Conservation (phyloP, 805 yeast species). For the Zygoascus bituminiphila region DNA sequence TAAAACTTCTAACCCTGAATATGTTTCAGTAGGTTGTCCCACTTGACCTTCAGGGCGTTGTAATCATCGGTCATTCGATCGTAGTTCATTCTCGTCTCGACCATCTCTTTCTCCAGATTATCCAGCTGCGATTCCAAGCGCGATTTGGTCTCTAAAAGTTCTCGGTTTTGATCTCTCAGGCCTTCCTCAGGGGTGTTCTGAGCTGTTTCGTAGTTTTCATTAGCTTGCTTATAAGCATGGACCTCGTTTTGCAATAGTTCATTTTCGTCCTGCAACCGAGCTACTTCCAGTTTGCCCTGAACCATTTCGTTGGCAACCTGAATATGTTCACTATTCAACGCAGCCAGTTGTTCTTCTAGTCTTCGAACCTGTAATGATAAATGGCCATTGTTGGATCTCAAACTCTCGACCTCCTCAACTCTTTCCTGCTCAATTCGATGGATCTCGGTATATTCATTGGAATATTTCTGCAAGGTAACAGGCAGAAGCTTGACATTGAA, state of each 20-base stretch:
- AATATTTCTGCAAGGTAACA: constrained; percentile 58
- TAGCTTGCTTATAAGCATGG: constrained; percentile 24
- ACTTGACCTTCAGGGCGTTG: constrained; percentile 24
- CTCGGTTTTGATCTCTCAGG: constrained; percentile 38
- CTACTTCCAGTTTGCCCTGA: constrained; percentile 63
- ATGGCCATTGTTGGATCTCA: constrained; percentile 60
- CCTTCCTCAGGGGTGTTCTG: background rate
- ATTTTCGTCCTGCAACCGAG: constrained; percentile 69
- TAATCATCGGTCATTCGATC: constrained; percentile 24
- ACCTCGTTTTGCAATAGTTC: constrained; percentile 38
- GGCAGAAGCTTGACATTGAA: constrained; percentile 68
- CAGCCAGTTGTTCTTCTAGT: constrained; percentile 59
- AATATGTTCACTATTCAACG: constrained; percentile 74
- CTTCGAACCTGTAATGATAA: constrained; percentile 64
- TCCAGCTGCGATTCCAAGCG: constrained; percentile 46
- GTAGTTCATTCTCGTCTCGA: constrained; percentile 22
- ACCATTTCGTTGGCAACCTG: constrained; percentile 84
- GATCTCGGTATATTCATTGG: constrained; percentile 67
- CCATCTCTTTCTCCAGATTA: constrained; percentile 36
- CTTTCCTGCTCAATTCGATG: constrained; percentile 58
- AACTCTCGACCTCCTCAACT: constrained; percentile 48
- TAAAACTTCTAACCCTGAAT: constrained; percentile 13
- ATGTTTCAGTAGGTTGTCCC: constrained; percentile 30
- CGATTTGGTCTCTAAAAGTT: constrained; percentile 58
- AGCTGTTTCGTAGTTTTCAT: constrained; percentile 5